phyloP scores from a whole-genome alignment of 2,329 filamentous ascomycete genomes.

The Cordyceps fumosorosea region DNA sequence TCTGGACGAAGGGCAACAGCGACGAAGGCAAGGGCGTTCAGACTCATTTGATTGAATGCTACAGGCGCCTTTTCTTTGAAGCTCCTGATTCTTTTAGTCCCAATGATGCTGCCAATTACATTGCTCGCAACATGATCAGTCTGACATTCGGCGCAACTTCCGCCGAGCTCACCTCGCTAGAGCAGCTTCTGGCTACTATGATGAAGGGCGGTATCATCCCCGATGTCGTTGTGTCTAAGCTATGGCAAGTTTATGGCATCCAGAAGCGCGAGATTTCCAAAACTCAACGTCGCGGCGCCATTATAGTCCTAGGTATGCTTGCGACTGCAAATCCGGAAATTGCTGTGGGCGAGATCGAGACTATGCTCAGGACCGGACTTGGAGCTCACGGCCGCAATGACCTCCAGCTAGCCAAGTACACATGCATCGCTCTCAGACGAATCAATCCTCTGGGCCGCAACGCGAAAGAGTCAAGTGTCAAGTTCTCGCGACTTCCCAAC shows the following conservation, averaged over 20 bases:
- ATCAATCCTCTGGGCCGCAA: conserved; percentile 83
- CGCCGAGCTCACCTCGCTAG: conserved; percentile 88
- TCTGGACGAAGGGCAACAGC: conserved; percentile 99
- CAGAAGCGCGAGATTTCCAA: conserved; percentile 90
- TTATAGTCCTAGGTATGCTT: conserved; percentile 96
- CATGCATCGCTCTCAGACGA: conserved; percentile 83
- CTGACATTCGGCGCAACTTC: conserved; percentile 92
- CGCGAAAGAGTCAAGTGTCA: conserved; percentile 62
- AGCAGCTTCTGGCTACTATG: conserved; percentile 94
- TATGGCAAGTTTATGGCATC: conserved; percentile 97
- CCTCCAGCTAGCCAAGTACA: conserved; percentile 86
- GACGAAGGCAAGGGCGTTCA: conserved; percentile 98
- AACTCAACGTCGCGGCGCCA: conserved; percentile 82
- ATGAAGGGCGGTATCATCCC: conserved; percentile 88
- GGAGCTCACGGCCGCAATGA: conserved; percentile 75
- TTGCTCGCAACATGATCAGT: conserved; percentile 98
- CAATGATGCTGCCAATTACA: conserved; percentile 90
- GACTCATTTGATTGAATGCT: conserved; percentile 92
- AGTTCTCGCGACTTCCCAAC: conserved; percentile 75
- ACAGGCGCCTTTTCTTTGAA: conserved; percentile 92
- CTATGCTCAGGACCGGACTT: conserved; percentile 84
- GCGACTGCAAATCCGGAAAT: conserved; percentile 89
- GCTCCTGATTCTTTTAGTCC: conserved; percentile 80
- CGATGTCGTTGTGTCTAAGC: conserved; percentile 78
- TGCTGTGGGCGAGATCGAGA: conserved; percentile 89